Evolutionary conservation across 2,329 filamentous ascomycete species (phyloP).

Genomic region (Monilinia fructicola): DNA sequence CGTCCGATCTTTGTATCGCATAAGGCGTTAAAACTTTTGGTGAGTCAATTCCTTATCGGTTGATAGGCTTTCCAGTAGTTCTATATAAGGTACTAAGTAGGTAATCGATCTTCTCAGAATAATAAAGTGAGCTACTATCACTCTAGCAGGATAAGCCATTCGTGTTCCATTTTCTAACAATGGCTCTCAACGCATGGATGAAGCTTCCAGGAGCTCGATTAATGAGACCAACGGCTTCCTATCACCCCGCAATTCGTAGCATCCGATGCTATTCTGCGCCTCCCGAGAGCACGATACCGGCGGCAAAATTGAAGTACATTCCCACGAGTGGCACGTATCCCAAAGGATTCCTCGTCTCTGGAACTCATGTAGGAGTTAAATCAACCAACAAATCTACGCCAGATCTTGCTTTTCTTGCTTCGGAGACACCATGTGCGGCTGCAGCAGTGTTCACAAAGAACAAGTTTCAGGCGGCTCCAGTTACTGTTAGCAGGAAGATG

Average conservation of each 20-base stretch:
- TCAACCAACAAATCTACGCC: conserved; percentile 87
- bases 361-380: conserved; percentile 91
- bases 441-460: conserved; percentile 97
- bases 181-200: conserved; percentile 36
- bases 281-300: conserved; percentile 61
- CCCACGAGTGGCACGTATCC: conserved; percentile 84
- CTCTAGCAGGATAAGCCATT: background rate
- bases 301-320: conserved; percentile 86
- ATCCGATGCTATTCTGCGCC: conserved; percentile 59
- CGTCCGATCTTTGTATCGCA: conserved; percentile 17
- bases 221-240: conserved; percentile 32
- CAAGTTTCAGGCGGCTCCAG: conserved; percentile 94
- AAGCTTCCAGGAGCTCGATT: conserved; percentile 32
- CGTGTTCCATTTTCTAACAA: conserved; percentile 26
- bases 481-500: conserved; percentile 77
- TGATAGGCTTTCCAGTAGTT: background rate
- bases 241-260: conserved; percentile 26
- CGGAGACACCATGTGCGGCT: conserved; percentile 79
- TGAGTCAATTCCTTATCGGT: conserved; percentile 23
- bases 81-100: conserved; percentile 11
- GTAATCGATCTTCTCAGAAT: conserved; percentile 6
- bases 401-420: conserved; percentile 85
- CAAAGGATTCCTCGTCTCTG: conserved; percentile 82
- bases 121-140: conserved; percentile 1
- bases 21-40: conserved; percentile 5